A percentile compares a stretch with the other conserved stretches of the same genome.
Evolutionary conservation across 2,329 filamentous ascomycete genomes (phyloP).

Genomic region (Herpotrichia juniperi): DNA sequence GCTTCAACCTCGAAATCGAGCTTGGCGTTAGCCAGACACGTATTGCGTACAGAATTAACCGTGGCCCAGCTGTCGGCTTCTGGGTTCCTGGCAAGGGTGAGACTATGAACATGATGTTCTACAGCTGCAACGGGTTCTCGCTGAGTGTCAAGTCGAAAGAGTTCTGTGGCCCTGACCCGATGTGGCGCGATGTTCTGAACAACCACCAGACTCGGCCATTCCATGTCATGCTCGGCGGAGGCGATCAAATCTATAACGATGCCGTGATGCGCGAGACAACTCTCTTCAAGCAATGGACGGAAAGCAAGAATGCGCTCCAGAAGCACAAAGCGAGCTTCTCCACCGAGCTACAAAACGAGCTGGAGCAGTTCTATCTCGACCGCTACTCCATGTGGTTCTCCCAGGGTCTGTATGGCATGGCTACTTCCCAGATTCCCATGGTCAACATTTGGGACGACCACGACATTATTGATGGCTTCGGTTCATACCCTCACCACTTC

Average conservation of each 20-base stretch:
- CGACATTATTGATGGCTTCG: slow-evolving; percentile 73
- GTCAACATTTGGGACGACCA: slow-evolving; percentile 98
- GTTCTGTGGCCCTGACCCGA: slow-evolving; percentile 89
- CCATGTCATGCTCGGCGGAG: slow-evolving; percentile 97
- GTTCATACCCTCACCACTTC: slow-evolving; percentile 89
- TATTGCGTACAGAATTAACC: slow-evolving; percentile 94
- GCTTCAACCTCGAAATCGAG: slow-evolving; percentile 94
- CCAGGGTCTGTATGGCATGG: slow-evolving; percentile 90
- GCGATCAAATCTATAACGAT: slow-evolving; percentile 97
- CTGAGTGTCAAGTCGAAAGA: slow-evolving; percentile 75
- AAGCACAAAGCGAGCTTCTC: slow-evolving; percentile 83
- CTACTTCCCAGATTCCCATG: slow-evolving; percentile 95
- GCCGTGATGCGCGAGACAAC: slow-evolving; percentile 75
- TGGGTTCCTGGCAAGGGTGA: slow-evolving; percentile 88
- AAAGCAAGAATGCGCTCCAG: slow-evolving; percentile 76
- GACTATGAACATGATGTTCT: slow-evolving; percentile 98
- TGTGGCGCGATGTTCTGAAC: slow-evolving; percentile 97
- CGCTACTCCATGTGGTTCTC: slow-evolving; percentile 96
- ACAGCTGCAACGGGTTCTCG: slow-evolving; percentile 97
- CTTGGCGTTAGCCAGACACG: slow-evolving; percentile 78
- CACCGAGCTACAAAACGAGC: slow-evolving; percentile 80
- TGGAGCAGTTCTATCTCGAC: slow-evolving; percentile 87
- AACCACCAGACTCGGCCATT: slow-evolving; percentile 90
- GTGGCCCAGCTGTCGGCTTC: slow-evolving; percentile 85
- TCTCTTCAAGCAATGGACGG: slow-evolving; percentile 83